These are phyloP conservation scores for Knufia petricola DNA, from an alignment of 2,329 filamentous ascomycete genomes.

Conservation along the genomic window DNA sequence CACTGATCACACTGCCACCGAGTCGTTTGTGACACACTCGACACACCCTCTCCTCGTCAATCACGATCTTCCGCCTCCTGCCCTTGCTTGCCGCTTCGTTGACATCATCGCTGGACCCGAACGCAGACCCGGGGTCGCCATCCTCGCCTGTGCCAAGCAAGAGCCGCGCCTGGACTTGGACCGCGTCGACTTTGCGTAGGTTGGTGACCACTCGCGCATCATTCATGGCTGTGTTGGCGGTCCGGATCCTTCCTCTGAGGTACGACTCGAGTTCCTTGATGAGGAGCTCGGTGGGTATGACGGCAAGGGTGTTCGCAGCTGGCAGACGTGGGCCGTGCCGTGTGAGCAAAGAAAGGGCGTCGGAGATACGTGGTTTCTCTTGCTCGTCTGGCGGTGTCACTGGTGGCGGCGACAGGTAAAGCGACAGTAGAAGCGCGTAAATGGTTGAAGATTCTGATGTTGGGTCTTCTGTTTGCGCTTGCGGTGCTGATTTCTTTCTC, in stretches of 20 bases:
- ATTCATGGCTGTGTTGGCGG: conserved; percentile 71
- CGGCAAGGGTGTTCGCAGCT: conserved; percentile 70
- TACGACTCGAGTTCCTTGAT: conserved; percentile 76
- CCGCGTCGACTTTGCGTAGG: conserved; percentile 66
- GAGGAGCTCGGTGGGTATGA: conserved; percentile 73
- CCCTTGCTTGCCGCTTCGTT: conserved; percentile 37
- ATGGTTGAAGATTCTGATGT: conserved; percentile 62
- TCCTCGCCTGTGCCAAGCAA: conserved; percentile 56
- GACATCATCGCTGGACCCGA: not conserved
- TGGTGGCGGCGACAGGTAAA: conserved; percentile 71
- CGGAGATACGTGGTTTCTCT: conserved; percentile 61
- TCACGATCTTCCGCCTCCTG: conserved; percentile 60
- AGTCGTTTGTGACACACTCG: conserved; percentile 88
- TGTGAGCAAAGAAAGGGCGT: conserved; percentile 78
- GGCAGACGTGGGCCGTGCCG: conserved; percentile 87
- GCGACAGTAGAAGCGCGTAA: conserved; percentile 79
- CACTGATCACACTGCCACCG: conserved; percentile 81
- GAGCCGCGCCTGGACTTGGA: conserved; percentile 64
- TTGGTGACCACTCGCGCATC: conserved; percentile 68
- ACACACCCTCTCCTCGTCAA: conserved; percentile 82
- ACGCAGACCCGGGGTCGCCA: conserved; percentile 6
- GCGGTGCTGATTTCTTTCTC: conserved; percentile 31
- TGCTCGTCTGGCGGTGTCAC: conserved; percentile 36
- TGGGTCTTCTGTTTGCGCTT: conserved; percentile 27
- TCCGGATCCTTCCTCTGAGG: conserved; percentile 81